Evolutionary conservation across 148 eudicot species (phyloP), one percentile per base, ranked within the genome.

Genomic region (Arbutus unedo): DNA sequence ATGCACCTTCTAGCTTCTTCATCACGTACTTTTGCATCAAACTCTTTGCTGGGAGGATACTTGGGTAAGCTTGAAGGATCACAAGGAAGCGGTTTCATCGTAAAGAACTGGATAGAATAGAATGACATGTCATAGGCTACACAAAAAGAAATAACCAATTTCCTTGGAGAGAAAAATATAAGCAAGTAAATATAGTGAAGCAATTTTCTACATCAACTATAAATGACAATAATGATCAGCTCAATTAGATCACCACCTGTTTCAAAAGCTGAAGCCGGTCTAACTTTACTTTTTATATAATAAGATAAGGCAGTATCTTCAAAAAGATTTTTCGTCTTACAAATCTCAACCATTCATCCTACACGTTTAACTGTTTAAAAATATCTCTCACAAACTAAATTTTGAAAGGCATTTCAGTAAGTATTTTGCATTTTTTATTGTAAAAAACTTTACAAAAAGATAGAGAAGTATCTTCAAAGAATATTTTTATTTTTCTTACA

Each of bases 21-120:
- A 83, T 91, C 93, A 84, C 97, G 92, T 86, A 92, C 77, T 91
- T 93, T 95, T 18, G 95, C 96, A 85, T 93, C 92, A 55, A 92
- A 83, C 89, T 95, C 98, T 85, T 95, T 92, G 91, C 94, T 95
- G 82, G 98, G 97, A 79, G 98, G 93, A 87, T 95, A 95, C 78
- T 85, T 93, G 16, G 94, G 97, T 86, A 93, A 91, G 87, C 94
- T 91, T 86, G 93, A 91, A 68, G 97, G 94, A 82, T 92, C 92
- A 89, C 96, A 93, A 47, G 98, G 96, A 82, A 89, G 91, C 82
- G 98, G 98, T 78, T 89, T 91, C 76, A 91, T 83, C 9, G 89
- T 84, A 84, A 95, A 93, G 86, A 92, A 95, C 98, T 95, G 91
- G 19, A 79, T 44, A 85, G 50, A 54, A 76, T 83, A 74, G 21